Evolutionary conservation across 345 rosid genomes (phyloP).

Genomic region (Linum tenue): DNA sequence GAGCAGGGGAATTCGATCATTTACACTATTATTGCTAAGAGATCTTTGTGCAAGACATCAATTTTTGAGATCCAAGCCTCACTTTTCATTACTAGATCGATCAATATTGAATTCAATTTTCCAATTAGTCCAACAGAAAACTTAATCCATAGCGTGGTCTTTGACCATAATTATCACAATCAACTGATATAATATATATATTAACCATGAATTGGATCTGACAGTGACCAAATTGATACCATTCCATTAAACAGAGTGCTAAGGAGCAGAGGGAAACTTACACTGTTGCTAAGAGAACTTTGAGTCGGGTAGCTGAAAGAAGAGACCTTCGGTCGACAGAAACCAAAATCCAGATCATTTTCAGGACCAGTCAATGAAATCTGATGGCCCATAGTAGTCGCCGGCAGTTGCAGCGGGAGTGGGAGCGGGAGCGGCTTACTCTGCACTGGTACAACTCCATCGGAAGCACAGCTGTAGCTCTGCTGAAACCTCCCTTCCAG

Average conservation of each 20-base stretch:
- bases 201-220: too few species aligned
- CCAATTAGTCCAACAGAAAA: not conserved
- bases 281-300: slow-evolving; percentile 26
- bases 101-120: not conserved
- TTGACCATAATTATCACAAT: too few species aligned
- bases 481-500: slow-evolving; percentile 6
- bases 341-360: slow-evolving; percentile 21
- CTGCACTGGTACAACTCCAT: slow-evolving; percentile 31
- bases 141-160: not conserved
- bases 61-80: not conserved
- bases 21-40: too few species aligned
- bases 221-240: too few species aligned
- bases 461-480: not conserved
- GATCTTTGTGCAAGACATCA: too few species aligned
- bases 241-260: too few species aligned
- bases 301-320: slow-evolving; percentile 24
- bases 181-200: too few species aligned
- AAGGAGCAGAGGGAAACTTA: slow-evolving; percentile 1
- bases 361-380: not conserved
- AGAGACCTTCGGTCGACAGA: slow-evolving; percentile 25
- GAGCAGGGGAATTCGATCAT: too few species aligned
- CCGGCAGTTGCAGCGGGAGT: slow-evolving; percentile 1
- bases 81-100: too few species aligned
- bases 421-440: slow-evolving; percentile 10
- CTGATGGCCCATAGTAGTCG: not conserved